Evolutionary conservation across 805 yeast species (phyloP).

Genomic region (Metschnikowia matae): DNA sequence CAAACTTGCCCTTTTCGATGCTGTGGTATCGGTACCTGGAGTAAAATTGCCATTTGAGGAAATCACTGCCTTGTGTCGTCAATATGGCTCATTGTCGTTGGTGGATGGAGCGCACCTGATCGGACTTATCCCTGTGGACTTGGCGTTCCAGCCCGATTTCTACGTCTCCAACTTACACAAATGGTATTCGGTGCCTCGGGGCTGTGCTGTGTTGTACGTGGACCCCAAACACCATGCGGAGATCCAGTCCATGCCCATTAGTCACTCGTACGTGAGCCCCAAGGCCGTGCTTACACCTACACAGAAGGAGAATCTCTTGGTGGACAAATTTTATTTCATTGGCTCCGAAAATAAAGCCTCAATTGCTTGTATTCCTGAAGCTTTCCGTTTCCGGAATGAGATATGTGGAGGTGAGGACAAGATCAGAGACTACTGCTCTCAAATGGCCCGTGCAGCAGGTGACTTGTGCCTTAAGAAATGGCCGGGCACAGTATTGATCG

Average conservation of each 20-base stretch:
- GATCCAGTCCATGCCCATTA: slow-evolving; percentile 57
- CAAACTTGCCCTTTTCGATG: slow-evolving; percentile 50
- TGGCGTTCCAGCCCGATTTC: slow-evolving; percentile 54
- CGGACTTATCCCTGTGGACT: slow-evolving; percentile 48
- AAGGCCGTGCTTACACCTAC: slow-evolving; percentile 22
- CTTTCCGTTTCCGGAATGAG: slow-evolving; percentile 49
- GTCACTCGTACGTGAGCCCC: slow-evolving; percentile 43
- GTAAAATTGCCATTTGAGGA: slow-evolving; percentile 52
- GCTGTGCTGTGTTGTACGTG: slow-evolving; percentile 57
- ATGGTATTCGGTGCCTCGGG: slow-evolving; percentile 59
- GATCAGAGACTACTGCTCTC: slow-evolving; percentile 45
- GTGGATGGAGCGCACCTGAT: slow-evolving; percentile 74
- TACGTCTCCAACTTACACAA: slow-evolving; percentile 63
- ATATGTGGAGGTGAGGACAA: slow-evolving; percentile 58
- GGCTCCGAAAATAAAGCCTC: slow-evolving; percentile 51
- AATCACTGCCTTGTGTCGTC: slow-evolving; percentile 42
- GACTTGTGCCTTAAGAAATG: slow-evolving; percentile 35
- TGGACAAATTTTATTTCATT: slow-evolving; percentile 45
- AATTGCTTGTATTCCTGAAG: slow-evolving; percentile 40
- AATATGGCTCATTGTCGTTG: slow-evolving; percentile 47
- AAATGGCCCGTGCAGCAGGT: slow-evolving; percentile 44
- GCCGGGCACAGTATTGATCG: slow-evolving; percentile 34
- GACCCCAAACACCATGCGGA: slow-evolving; percentile 44
- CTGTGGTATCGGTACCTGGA: slow-evolving; percentile 64
- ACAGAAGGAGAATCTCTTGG: slow-evolving; percentile 25